Conservation (phyloP, 2,329 filamentous ascomycete genomes). For the Ascochyta fabae region DNA sequence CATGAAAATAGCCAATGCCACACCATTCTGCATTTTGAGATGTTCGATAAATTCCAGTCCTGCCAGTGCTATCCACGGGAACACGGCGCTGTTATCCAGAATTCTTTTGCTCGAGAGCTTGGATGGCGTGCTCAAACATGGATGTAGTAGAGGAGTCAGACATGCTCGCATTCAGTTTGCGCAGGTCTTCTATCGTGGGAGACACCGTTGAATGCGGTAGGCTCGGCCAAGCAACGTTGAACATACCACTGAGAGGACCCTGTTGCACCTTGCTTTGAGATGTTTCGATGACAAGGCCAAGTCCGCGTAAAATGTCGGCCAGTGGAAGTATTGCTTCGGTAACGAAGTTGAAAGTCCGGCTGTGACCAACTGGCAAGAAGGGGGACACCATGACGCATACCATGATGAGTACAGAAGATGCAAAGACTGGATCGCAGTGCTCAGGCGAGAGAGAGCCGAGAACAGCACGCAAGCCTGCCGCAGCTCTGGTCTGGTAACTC, state of each 20-base stretch:
- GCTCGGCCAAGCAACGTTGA: conserved; percentile 12
- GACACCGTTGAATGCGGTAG: conserved; percentile 8
- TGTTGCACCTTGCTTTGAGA: conserved; percentile 15
- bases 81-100: conserved; percentile 3
- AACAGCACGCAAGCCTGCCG: conserved; percentile 7
- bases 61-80: conserved; percentile 9
- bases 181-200: conserved; percentile 6
- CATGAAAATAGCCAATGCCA: conserved; percentile 24
- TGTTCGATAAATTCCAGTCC: conserved; percentile 17
- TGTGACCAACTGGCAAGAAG: conserved; percentile 9
- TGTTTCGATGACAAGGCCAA: conserved; percentile 11
- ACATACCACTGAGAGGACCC: conserved; percentile 15
- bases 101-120: conserved; percentile 7
- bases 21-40: conserved; percentile 8
- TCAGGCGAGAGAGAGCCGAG: conserved; percentile 14
- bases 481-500: conserved; percentile 15
- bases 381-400: conserved; percentile 22
- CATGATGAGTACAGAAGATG: conserved; percentile 19
- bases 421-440: conserved; percentile 16
- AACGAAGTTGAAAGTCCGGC: conserved; percentile 4
- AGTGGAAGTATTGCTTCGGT: conserved; percentile 16
- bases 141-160: not conserved
- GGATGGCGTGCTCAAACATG: conserved; percentile 15
- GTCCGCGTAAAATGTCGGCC: conserved; percentile 18
- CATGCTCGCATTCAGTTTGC: conserved; percentile 2